Evolutionary conservation across 371 early-diverging fungal species (phyloP), one percentile per base, ranked within the genome.

Genomic region (Syncephalastrum racemosum): DNA sequence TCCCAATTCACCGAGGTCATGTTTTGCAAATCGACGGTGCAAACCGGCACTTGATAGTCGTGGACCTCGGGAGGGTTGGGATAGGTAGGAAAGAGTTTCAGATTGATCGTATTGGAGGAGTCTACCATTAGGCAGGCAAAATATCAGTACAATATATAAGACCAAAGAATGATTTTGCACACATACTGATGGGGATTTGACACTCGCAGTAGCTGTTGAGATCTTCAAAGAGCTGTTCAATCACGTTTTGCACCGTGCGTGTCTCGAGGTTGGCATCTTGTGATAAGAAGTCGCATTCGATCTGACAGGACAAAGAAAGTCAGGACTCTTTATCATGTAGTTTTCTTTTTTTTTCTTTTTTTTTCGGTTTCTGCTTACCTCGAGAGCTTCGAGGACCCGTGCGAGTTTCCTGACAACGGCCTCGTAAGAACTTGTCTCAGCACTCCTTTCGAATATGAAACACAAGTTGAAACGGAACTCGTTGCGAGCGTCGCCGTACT

Each of bases 391-490:
- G 50, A 95, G 62, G 6, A 90, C 84, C 4, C 87, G 64, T 0
- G 93, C 91, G 63, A 95, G 80, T 59, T 93, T 93, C 20, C 85
- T 64, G 2, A 92, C 92, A 0, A 94, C 81, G 31, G 89, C 90
- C 59, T 92, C 91, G 60, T 90, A 92, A 36, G 86, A 82, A 24
- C 81, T 74, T 14, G 87, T 86, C 53, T 90, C 86, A 4, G 86
- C 90, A 46, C 79, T 70, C 46, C 82, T 81, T 61, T 90, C 91
- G 79, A 95, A 95, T n/a, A 92, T 90, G 81, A 94, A 93, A 54
- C 89, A 87, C 14, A 92, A 66, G 65, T 95, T 95, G 79, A 93
- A 95, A 41, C 91, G 79, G 46, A 93, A 78, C n/a, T 86, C 90
- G 71, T 92, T 92, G 20, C 95, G 72, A 41, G 68, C 59, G 20